Percentiles rank a stretch among this genome's conserved stretches.
Evolutionary conservation across 2,329 filamentous ascomycete genomes (phyloP).

Genomic region (Ophiostoma piceae): DNA sequence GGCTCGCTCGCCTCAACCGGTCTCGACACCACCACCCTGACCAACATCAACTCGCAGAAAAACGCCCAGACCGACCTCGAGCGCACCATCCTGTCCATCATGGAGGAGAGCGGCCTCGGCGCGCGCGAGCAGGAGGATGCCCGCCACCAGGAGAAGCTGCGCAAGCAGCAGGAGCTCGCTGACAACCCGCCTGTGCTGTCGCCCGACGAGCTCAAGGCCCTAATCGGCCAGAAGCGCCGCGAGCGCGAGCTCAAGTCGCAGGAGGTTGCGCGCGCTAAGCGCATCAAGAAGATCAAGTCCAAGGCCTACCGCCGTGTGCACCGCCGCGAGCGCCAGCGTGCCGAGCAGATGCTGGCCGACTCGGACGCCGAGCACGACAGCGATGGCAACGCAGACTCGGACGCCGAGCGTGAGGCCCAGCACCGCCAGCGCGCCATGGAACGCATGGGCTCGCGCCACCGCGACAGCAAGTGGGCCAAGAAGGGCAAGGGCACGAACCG

Average conservation of each 20-base stretch:
- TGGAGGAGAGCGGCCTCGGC: slow-evolving; percentile 78
- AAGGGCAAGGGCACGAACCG: slow-evolving; percentile 71
- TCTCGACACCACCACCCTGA: slow-evolving; percentile 46
- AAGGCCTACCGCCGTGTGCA: slow-evolving; percentile 92
- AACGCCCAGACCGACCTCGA: slow-evolving; percentile 76
- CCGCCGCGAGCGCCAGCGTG: slow-evolving; percentile 61
- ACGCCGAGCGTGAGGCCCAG: slow-evolving; percentile 57
- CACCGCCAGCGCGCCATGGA: slow-evolving; percentile 77
- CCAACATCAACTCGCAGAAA: slow-evolving; percentile 55
- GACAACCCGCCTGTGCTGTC: slow-evolving; percentile 65
- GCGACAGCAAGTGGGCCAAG: slow-evolving; percentile 90
- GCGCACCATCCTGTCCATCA: slow-evolving; percentile 76
- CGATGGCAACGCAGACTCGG: slow-evolving; percentile 60
- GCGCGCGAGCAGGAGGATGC: slow-evolving; percentile 35
- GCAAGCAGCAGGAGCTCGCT: slow-evolving; percentile 57
- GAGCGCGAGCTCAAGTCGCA: slow-evolving; percentile 81
- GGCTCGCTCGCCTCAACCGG: slow-evolving; percentile 61
- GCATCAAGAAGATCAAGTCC: slow-evolving; percentile 98
- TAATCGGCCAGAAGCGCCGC: slow-evolving; percentile 68
- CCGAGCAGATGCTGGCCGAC: slow-evolving; percentile 49
- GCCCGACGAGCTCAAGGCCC: slow-evolving; percentile 64
- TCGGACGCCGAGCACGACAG: slow-evolving; percentile 51
- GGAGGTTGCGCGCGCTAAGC: slow-evolving; percentile 80
- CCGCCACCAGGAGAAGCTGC: slow-evolving; percentile 42
- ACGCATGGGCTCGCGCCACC: slow-evolving; percentile 77